A percentile compares a stretch with the other conserved stretches of the same genome.
phyloP scores from a whole-genome alignment of 495 filamentous ascomycete genomes.

The Parachaetomium inaequale region DNA sequence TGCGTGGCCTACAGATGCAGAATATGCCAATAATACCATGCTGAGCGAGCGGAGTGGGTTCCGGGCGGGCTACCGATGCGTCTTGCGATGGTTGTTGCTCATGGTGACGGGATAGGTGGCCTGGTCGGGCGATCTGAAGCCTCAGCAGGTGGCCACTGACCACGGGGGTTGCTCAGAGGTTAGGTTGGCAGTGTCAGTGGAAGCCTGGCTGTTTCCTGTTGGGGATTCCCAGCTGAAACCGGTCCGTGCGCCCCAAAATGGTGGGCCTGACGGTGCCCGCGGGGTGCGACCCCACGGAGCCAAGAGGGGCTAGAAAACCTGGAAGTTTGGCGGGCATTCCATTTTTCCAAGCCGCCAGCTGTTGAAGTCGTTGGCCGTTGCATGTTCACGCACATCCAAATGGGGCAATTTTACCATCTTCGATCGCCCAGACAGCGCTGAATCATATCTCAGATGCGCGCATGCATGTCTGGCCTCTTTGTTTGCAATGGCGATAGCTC shows the following conservation, averaged over 20 bases:
- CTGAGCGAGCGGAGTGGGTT: not conserved
- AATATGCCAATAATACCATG: not conserved
- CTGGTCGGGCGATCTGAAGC: not conserved
- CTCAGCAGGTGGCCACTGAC: not conserved
- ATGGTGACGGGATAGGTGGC: not conserved
- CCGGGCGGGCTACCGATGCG: constrained; percentile 1
- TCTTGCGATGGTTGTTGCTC: not conserved
- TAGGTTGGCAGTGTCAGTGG: not conserved
- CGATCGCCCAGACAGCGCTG: not conserved
- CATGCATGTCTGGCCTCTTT: not conserved
- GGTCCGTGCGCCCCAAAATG: not conserved
- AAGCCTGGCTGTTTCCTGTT: not conserved
- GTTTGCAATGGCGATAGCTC: not conserved
- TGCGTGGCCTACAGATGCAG: constrained; percentile 5
- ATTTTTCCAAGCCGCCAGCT: not conserved
- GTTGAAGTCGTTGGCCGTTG: not conserved
- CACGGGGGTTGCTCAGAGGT: not conserved
- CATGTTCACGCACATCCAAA: not conserved
- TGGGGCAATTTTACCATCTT: not conserved
- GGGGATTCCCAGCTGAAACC: not conserved
- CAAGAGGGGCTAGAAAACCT: not conserved
- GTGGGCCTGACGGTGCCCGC: not conserved
- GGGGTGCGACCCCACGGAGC: not conserved
- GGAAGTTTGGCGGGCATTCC: not conserved
- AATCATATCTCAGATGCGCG: not conserved